A percentile compares a stretch with the other conserved stretches of the same genome.
phyloP scores from a whole-genome alignment of 2,329 filamentous ascomycete genomes.

The Diaporthe citri region DNA sequence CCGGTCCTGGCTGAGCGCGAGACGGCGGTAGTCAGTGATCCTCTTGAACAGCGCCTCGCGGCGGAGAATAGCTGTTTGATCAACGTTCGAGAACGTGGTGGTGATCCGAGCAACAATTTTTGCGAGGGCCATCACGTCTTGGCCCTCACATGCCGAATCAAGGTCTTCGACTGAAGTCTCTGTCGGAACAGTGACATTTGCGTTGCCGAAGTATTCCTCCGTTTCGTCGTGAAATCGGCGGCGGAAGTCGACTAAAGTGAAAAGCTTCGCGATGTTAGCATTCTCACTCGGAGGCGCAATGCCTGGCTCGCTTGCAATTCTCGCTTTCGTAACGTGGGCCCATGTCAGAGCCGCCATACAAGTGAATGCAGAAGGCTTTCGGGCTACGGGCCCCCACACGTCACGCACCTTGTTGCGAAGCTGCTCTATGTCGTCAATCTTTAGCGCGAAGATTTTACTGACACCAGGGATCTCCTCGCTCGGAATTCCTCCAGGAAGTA shows the following conservation, averaged over 20 bases:
- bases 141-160: background rate
- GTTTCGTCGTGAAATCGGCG: background rate
- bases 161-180: background rate
- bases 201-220: conserved; percentile 6
- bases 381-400: background rate
- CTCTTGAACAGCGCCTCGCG: background rate
- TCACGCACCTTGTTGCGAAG: background rate
- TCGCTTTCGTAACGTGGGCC: background rate
- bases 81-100: background rate
- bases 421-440: background rate
- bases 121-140: background rate
- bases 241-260: background rate
- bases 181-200: background rate
- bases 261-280: background rate
- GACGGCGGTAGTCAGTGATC: background rate
- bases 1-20: background rate
- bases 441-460: background rate
- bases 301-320: background rate
- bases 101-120: background rate
- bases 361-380: background rate
- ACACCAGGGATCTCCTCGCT: background rate
- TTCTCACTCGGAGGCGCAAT: background rate
- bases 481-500: background rate
- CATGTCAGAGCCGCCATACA: background rate
- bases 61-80: background rate